phyloP scores from a whole-genome alignment of 164 flowering plant species.

The Vitis vinifera region DNA sequence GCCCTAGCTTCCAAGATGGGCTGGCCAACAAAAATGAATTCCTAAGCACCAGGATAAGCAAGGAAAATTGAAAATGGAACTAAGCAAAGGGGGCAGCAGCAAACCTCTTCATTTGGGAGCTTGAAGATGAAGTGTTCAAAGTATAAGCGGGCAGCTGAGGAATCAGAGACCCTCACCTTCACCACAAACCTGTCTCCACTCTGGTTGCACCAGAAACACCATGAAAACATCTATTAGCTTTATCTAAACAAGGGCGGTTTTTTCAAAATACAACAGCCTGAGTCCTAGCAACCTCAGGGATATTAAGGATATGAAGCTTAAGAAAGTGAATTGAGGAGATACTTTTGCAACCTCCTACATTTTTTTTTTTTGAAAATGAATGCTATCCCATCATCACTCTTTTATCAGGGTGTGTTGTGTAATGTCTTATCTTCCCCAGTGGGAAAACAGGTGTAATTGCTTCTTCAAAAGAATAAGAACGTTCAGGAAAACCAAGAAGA shows the following conservation, averaged over 20 bases:
- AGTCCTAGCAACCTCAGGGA: no score
- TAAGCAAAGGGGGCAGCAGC: not conserved
- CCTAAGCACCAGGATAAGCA: not conserved
- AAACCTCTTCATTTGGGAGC: slow-evolving; percentile 82
- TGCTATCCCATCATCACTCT: no score
- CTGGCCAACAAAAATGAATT: slow-evolving; percentile 28
- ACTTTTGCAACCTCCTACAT: no score
- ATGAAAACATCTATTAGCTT: not conserved
- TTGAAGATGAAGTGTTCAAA: slow-evolving; percentile 79
- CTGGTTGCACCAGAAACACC: slow-evolving; percentile 35
- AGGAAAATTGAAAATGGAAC: not conserved
- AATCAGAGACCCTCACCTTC: slow-evolving; percentile 71
- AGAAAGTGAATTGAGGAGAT: no score
- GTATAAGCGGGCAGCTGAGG: slow-evolving; percentile 75
- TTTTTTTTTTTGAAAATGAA: no score
- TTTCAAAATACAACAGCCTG: no score
- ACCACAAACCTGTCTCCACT: slow-evolving; percentile 87
- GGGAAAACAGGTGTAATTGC: no score
- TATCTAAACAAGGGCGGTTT: no score
- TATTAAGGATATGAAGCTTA: no score
- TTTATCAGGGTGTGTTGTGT: no score
- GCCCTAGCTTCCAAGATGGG: slow-evolving; percentile 77
- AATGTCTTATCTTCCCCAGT: no score
- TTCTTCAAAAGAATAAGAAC: not conserved
- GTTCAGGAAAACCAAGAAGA: not conserved